phyloP scores from a whole-genome alignment of 768 basidiomycete species.

The Calocybe gangraenosa region DNA sequence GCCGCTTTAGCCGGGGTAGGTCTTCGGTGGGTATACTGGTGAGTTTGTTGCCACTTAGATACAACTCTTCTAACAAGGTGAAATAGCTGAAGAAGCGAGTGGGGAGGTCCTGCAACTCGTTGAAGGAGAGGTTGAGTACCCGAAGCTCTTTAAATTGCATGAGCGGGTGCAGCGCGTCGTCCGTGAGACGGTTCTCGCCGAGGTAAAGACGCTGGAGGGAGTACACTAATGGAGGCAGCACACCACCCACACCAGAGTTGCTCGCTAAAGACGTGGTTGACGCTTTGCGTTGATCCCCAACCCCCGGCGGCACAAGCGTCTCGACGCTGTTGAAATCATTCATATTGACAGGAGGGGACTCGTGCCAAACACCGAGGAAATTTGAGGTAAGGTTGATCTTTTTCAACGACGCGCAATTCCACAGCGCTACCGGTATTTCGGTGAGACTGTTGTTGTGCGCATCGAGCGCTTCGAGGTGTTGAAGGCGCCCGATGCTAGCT shows the following conservation, averaged over 20 bases:
- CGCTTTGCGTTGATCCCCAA: slow-evolving; percentile 24
- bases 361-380: slow-evolving; percentile 67
- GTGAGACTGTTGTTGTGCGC: slow-evolving; percentile 89
- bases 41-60: slow-evolving; percentile 93
- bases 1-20: slow-evolving; percentile 59
- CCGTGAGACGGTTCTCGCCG: slow-evolving; percentile 84
- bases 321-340: slow-evolving; percentile 10
- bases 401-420: slow-evolving; percentile 74
- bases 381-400: slow-evolving; percentile 89
- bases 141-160: slow-evolving; percentile 72
- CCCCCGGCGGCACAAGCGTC: slow-evolving; percentile 18
- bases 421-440: slow-evolving; percentile 70
- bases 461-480: slow-evolving; percentile 72
- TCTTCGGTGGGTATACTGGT: slow-evolving; percentile 89
- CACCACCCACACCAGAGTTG: slow-evolving; percentile 18
- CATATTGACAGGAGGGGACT: slow-evolving; percentile 43
- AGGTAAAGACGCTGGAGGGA: slow-evolving; percentile 79
- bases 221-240: slow-evolving; percentile 56
- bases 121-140: slow-evolving; percentile 91
- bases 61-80: slow-evolving; percentile 74
- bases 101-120: slow-evolving; percentile 89
- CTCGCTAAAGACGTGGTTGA: slow-evolving; percentile 26
- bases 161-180: slow-evolving; percentile 73
- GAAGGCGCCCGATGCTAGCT: slow-evolving; percentile 66
- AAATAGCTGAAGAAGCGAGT: slow-evolving; percentile 70